These are phyloP conservation scores for Boletus sensibilis DNA, from an alignment of 768 basidiomycete genomes.

Conservation along the genomic window DNA sequence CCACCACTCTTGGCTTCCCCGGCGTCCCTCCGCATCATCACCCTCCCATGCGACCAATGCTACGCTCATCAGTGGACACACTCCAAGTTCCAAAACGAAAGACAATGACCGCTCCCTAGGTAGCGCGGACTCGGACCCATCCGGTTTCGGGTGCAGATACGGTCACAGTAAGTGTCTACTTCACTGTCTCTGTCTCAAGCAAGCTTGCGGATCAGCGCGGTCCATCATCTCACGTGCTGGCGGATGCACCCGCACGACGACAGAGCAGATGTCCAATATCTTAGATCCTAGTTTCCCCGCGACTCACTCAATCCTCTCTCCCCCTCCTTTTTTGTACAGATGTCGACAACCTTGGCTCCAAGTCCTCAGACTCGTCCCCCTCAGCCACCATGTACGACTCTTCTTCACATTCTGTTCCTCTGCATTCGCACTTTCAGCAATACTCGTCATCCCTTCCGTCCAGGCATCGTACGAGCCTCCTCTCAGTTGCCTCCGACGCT, in stretches of 20 bases:
- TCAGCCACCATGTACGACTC: conserved; percentile 12
- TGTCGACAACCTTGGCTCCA: conserved; percentile 14
- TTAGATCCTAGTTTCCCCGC: not conserved
- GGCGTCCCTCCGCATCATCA: conserved; percentile 11
- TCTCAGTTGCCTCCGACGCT: conserved; percentile 55
- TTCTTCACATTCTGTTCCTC: conserved; percentile 6
- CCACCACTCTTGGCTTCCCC: conserved; percentile 23
- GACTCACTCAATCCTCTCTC: conserved; percentile 8
- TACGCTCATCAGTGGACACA: not conserved
- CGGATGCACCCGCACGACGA: too few species aligned
- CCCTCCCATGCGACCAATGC: not conserved
- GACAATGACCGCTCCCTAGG: conserved; percentile 19
- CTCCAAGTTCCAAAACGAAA: conserved; percentile 5
- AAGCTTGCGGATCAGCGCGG: conserved; percentile 3
- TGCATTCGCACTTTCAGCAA: conserved; percentile 5
- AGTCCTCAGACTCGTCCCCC: conserved; percentile 14
- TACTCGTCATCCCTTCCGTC: conserved; percentile 20
- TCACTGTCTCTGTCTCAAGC: not conserved
- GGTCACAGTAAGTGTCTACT: conserved; percentile 15
- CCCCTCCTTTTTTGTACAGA: conserved; percentile 9
- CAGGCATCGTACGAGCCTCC: conserved; percentile 43
- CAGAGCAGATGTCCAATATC: not conserved
- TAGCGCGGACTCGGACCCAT: conserved; percentile 1
- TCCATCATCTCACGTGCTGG: too few species aligned
- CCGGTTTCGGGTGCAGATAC: conserved; percentile 5